Evolutionary conservation across 805 yeast species (phyloP), one percentile per base, ranked within the genome.

Genomic region (Kazachstania africana): DNA sequence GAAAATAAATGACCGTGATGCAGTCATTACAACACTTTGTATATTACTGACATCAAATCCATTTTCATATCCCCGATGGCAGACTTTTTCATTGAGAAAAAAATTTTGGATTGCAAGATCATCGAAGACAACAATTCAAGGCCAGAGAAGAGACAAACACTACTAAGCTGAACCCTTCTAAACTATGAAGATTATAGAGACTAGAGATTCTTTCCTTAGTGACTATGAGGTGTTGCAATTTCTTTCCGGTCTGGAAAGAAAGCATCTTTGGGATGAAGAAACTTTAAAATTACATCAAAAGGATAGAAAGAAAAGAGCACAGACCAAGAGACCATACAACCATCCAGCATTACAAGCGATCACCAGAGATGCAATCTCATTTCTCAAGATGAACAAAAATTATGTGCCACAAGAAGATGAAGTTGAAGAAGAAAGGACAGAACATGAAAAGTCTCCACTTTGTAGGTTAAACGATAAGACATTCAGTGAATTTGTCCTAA

Each of bases 201-300:
- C 62, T 29, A 62, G 78, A 40, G 72, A 68, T 31, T 65, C 71
- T 28, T 67, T 72, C 36, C 50, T 74, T 27, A 67, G 75, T 36
- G 75, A 73, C 48, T 72, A 60, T 39, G 81, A 74, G 47, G 75
- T 71, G 2, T 49, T 53, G 15, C 63, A 66, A 34, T 75, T 70
- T 38, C 47, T 74, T 36, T 46, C 59, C 5, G 66, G 60, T 27
- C 44, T 70, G 24, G 65, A 68, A 45, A 39, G 43, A 19, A 43
- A 48, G 24, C 55, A 60, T 38, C 40, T 49, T 27, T 60, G 66
- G 66, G 53, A 50, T 27, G 48, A 42, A 5, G 43, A 39, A 8
- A 40, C 37, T 12, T 29, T 29, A 16, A 30, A 26, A 18, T 28
- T 32, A 17, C 35, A 38, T 13, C 37, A 40, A 20, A 37, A 46